Base-by-base conservation (phyloP, 352 stramenopile species). In the Pythium aquatile region DNA sequence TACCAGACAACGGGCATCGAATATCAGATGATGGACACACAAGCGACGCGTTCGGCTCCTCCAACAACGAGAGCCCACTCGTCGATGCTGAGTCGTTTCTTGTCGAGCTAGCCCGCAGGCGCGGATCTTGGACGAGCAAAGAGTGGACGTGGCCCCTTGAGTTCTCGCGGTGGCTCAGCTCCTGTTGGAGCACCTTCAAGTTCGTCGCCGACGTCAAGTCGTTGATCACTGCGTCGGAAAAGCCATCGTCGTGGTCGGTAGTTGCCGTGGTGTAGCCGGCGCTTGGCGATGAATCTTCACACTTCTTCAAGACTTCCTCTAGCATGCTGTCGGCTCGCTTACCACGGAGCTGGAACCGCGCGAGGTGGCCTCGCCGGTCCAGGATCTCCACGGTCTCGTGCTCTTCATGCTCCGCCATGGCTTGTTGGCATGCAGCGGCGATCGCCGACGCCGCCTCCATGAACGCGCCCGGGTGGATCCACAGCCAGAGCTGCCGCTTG, bases 401-500 rank as follows among this genome's bases (percentile, higher is more conserved):
- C 35, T 76, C 75, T 20, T 81, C 72, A 9, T 69, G 70, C 9
- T 84, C 75, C 14, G 55, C 65, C 20, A 80, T 66, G 3, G 87
- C 65, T 11, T 76, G 58, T 29, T 84, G 68, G 42, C 81, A 92
- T 16, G 83, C 85, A 11, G 53, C 47, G 29, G 71, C 70, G 49
- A 93, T 88, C 9, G 79, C 85, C 10, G 59, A 80, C 6, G 83
- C 79, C 2, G 85, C 80, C 56, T 91, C 82, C 74, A 91, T 85
- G 63, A 84, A 92, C 33, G 81, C 81, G 9, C 83, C 81, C 5
- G 85, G 78, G 46, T 93, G 85, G 51, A 93, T 79, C 85, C 85
- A 93, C 1, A 93, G 66, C 85, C 85, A 93, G 17, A 93, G 59
- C 58, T 93, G 81, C 2, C 83, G 75, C 58, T 84, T 88, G n/a